Evolutionary conservation across 2,329 filamentous ascomycete species (phyloP).

Genomic region (Curvularia sp.): DNA sequence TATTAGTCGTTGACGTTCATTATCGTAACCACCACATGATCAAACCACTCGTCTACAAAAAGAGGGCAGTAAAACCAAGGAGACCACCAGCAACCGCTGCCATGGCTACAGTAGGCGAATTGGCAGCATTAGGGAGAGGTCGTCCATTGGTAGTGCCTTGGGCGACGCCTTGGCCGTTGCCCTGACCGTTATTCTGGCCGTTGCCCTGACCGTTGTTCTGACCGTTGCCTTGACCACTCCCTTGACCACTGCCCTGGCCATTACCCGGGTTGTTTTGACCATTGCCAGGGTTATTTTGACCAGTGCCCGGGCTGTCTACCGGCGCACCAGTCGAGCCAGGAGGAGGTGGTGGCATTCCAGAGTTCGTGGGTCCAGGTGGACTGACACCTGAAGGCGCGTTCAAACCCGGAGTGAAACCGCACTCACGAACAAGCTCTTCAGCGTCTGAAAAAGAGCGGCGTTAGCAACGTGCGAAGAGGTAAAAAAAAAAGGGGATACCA

Average conservation of each 20-base stretch:
- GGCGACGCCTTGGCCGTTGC: not conserved
- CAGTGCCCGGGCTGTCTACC: not conserved
- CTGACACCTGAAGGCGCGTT: not conserved
- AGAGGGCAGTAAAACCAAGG: constrained; percentile 4
- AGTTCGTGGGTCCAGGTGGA: not conserved
- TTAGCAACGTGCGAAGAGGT: not conserved
- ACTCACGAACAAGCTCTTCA: constrained; percentile 6
- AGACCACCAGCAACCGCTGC: constrained; percentile 5
- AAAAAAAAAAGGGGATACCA: not conserved
- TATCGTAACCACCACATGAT: not conserved
- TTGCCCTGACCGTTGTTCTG: not conserved
- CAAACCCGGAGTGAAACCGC: not conserved
- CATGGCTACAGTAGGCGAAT: not conserved
- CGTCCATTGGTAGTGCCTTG: not conserved
- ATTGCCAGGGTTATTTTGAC: not conserved
- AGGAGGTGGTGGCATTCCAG: not conserved
- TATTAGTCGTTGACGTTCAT: not conserved
- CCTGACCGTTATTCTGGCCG: not conserved
- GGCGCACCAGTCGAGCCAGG: not conserved
- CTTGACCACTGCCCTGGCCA: not conserved
- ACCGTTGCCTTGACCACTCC: not conserved
- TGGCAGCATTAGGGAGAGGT: not conserved
- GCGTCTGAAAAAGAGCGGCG: not conserved
- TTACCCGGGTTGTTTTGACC: not conserved
- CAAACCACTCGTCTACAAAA: not conserved